A percentile compares a stretch with the other conserved stretches of the same genome.
These are phyloP conservation scores for Penicillium occitanis DNA, from an alignment of 2,329 filamentous ascomycete genomes.

Conservation along the genomic window DNA sequence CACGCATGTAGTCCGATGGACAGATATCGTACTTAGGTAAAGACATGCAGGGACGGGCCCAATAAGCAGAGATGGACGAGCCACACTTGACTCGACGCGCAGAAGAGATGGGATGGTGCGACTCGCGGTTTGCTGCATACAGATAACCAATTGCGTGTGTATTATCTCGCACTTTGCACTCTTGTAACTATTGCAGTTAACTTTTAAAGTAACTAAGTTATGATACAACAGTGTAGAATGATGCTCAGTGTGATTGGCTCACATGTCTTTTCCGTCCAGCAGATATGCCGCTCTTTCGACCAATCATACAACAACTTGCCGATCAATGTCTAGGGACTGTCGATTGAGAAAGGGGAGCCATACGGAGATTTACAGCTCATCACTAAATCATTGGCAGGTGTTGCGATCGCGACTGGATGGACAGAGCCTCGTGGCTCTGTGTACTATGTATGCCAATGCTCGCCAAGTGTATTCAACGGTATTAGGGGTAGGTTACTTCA, in stretches of 20 bases:
- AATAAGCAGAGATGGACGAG: not conserved
- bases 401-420: not conserved
- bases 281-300: not conserved
- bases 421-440: not conserved
- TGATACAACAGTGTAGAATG: no score
- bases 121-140: not conserved
- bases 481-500: not conserved
- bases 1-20: not conserved
- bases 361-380: not conserved
- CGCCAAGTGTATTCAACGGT: not conserved
- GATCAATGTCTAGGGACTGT: conserved; percentile 1
- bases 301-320: not conserved
- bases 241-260: not conserved
- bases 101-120: not conserved
- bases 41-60: conserved; percentile 1
- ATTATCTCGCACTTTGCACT: not conserved
- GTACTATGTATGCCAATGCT: not conserved
- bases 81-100: not conserved
- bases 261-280: not conserved
- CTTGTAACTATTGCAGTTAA: not conserved
- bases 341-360: not conserved
- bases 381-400: not conserved
- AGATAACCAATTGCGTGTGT: not conserved
- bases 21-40: not conserved
- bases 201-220: not conserved